These are phyloP conservation scores for Fusarium nygamai DNA, from an alignment of 2,329 filamentous ascomycete species.

Conservation along the genomic window DNA sequence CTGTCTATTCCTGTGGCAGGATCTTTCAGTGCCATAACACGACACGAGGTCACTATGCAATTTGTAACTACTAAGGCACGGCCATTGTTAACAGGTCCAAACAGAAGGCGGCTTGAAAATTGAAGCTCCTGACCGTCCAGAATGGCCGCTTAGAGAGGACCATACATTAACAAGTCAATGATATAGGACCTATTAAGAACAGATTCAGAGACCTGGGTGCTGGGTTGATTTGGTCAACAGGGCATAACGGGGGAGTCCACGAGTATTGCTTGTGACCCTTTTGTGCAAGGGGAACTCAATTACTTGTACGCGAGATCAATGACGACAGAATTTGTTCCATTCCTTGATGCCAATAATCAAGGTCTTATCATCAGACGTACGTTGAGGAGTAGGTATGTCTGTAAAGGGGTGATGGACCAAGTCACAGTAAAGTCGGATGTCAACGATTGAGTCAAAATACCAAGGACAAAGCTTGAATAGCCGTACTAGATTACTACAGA, in stretches of 20 bases:
- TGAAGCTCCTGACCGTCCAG: not conserved
- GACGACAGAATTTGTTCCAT: not conserved
- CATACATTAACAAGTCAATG: not conserved
- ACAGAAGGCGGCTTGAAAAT: not conserved
- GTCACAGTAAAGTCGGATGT: not conserved
- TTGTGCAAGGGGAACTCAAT: not conserved
- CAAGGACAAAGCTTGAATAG: not conserved
- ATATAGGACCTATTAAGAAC: not conserved
- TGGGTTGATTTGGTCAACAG: not conserved
- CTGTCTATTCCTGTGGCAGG: not conserved
- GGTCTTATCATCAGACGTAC: not conserved
- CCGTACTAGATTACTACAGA: not conserved
- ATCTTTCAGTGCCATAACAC: not conserved
- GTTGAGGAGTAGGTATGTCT: not conserved
- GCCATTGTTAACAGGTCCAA: not conserved
- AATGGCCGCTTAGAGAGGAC: not conserved
- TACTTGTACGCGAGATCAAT: not conserved
- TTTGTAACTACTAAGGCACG: not conserved
- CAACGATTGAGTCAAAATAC: not conserved
- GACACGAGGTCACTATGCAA: not conserved
- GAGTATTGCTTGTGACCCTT: not conserved
- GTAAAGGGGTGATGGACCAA: not conserved
- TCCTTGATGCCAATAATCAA: not conserved
- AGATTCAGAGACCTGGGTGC: not conserved
- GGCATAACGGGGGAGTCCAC: not conserved